Evolutionary conservation across 805 yeast genomes (phyloP).

Genomic region (Metschnikowia corniflorae): DNA sequence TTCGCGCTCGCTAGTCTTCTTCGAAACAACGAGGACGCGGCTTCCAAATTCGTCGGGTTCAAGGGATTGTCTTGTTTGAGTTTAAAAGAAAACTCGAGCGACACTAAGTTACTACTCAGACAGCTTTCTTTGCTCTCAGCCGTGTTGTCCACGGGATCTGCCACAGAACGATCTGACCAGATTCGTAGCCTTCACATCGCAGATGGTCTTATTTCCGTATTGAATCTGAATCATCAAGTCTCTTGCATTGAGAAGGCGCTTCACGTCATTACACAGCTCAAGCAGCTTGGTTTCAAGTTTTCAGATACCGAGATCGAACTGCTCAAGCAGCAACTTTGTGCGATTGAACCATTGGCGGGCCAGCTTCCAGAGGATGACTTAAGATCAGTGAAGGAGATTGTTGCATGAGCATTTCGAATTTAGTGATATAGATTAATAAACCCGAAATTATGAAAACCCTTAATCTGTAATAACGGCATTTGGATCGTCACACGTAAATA

Average conservation of each 20-base stretch:
- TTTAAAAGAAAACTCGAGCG: conserved; percentile 15
- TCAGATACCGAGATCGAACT: conserved; percentile 37
- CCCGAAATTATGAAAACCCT: background rate
- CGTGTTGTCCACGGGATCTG: conserved; percentile 50
- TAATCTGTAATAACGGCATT: conserved; percentile 30
- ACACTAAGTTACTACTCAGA: conserved; percentile 49
- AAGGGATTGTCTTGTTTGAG: conserved; percentile 63
- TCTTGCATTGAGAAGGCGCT: conserved; percentile 57
- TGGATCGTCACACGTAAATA: conserved; percentile 52
- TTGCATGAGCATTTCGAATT: conserved; percentile 2
- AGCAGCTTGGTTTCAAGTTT: conserved; percentile 42
- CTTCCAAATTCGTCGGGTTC: conserved; percentile 48
- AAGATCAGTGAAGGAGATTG: conserved; percentile 45
- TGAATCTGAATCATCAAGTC: conserved; percentile 36
- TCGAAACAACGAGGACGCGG: conserved; percentile 62
- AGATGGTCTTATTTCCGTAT: conserved; percentile 27
- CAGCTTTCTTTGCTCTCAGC: conserved; percentile 58
- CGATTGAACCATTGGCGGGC: conserved; percentile 43
- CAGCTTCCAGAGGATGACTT: conserved; percentile 54
- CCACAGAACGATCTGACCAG: conserved; percentile 36
- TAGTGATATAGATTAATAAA: no score
- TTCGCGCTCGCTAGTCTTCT: conserved; percentile 74
- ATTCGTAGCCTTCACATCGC: conserved; percentile 37
- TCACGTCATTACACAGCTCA: conserved; percentile 46
- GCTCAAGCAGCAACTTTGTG: conserved; percentile 34